Conservation (phyloP, 768 basidiomycete genomes). For the Mrakia frigida region DNA sequence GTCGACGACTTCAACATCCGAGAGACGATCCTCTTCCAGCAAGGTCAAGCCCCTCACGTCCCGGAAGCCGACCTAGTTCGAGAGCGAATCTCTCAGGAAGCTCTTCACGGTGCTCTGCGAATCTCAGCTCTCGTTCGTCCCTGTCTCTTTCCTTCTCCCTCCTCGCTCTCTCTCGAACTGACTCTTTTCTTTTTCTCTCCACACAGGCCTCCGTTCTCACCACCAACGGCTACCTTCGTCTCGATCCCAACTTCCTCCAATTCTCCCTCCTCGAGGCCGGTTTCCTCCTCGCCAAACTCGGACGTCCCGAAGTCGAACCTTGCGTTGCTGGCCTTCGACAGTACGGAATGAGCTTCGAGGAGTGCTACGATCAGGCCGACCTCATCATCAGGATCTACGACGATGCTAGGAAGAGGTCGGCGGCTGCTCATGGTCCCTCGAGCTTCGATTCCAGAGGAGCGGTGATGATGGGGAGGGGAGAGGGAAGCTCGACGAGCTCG, state of each 20-base stretch:
- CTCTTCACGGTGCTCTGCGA: slow-evolving; percentile 74
- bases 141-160: not conserved
- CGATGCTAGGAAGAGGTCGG: not conserved
- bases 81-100: slow-evolving; percentile 68
- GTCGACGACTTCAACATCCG: slow-evolving; percentile 78
- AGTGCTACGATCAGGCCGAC: slow-evolving; percentile 69
- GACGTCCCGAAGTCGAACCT: slow-evolving; percentile 71
- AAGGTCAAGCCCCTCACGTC: slow-evolving; percentile 44
- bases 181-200: slow-evolving; percentile 10
- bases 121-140: slow-evolving; percentile 75
- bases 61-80: slow-evolving; percentile 51
- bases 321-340: slow-evolving; percentile 83
- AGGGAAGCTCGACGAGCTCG: not conserved
- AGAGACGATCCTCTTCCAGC: slow-evolving; percentile 54
- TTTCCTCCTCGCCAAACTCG: slow-evolving; percentile 70
- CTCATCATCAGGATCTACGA: slow-evolving; percentile 57
- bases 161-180: not conserved
- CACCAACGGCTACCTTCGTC: slow-evolving; percentile 70
- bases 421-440: not conserved
- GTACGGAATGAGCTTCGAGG: slow-evolving; percentile 62
- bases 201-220: slow-evolving; percentile 71
- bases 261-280: slow-evolving; percentile 81
- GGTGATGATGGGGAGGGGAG: not conserved
- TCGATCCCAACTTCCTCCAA: slow-evolving; percentile 68
- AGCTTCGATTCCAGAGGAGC: not conserved